A percentile compares a stretch with the other conserved stretches of the same genome.
Evolutionary conservation across 495 filamentous ascomycete genomes (phyloP).

Genomic region (Penicillium antarcticum): DNA sequence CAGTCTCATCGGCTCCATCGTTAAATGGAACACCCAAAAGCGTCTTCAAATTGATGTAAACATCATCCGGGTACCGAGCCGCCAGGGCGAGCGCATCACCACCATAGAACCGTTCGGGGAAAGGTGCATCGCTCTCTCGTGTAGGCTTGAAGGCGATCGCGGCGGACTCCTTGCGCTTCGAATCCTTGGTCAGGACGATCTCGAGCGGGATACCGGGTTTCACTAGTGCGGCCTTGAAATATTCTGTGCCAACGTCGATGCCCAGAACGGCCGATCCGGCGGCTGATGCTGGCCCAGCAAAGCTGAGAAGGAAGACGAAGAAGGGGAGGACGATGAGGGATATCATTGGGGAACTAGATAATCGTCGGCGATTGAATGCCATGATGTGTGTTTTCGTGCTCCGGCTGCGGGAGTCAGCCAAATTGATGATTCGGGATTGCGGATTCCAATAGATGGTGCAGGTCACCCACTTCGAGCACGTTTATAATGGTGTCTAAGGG

Average conservation of each 20-base stretch:
- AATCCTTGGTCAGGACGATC: constrained; percentile 98
- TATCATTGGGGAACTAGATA: constrained; percentile 34
- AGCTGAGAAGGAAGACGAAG: constrained; percentile 53
- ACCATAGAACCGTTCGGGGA: constrained; percentile 89
- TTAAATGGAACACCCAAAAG: constrained; percentile 69
- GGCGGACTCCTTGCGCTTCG: constrained; percentile 89
- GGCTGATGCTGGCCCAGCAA: constrained; percentile 57
- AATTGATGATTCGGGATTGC: background rate
- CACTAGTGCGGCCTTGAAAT: constrained; percentile 93
- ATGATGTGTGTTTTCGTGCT: constrained; percentile 42
- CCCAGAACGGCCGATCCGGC: constrained; percentile 76
- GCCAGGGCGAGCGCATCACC: constrained; percentile 84
- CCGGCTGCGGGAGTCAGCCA: constrained; percentile 17
- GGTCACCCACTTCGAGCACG: background rate
- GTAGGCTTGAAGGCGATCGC: constrained; percentile 92
- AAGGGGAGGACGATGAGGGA: constrained; percentile 40
- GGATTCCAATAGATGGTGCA: background rate
- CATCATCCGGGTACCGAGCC: constrained; percentile 85
- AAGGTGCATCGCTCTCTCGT: constrained; percentile 53
- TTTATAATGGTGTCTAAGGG: constrained; percentile 5
- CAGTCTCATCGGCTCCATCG: constrained; percentile 51
- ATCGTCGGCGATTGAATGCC: constrained; percentile 49
- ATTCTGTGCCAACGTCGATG: constrained; percentile 93
- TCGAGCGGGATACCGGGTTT: constrained; percentile 98
- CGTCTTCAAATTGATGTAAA: constrained; percentile 88